These are phyloP conservation scores for Pneumocystis sp. DNA, from an alignment of 1,139 yeast species.

Conservation along the genomic window DNA sequence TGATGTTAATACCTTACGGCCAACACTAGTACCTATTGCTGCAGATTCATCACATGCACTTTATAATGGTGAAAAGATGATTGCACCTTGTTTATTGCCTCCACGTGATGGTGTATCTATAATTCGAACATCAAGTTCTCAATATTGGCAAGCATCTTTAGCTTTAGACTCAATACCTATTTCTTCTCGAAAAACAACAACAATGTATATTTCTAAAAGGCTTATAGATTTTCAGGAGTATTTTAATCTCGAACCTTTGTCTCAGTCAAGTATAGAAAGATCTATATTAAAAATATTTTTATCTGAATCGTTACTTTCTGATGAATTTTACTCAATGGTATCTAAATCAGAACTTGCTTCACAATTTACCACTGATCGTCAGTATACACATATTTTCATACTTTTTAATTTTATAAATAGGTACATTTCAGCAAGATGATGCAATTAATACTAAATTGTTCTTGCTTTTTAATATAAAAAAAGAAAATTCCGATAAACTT, in stretches of 20 bases:
- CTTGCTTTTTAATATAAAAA: not conserved
- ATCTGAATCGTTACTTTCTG: not conserved
- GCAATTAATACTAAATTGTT: not conserved
- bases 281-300: not conserved
- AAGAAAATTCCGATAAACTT: not conserved
- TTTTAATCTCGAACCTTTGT: not conserved
- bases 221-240: not conserved
- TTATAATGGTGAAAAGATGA: not conserved
- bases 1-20: constrained; percentile 34
- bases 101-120: not conserved
- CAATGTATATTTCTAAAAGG: not conserved
- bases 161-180: not conserved
- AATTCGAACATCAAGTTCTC: not conserved
- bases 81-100: not conserved
- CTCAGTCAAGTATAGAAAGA: not conserved
- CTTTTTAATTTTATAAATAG: not conserved
- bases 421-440: not conserved
- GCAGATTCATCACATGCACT: not conserved
- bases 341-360: not conserved
- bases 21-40: not conserved
- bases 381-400: not conserved
- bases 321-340: not conserved
- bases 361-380: not conserved
- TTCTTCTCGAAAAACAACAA: not conserved
- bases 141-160: not conserved